phyloP scores from a whole-genome alignment of 306 rosid genomes.

The Astragalus membranaceus region DNA sequence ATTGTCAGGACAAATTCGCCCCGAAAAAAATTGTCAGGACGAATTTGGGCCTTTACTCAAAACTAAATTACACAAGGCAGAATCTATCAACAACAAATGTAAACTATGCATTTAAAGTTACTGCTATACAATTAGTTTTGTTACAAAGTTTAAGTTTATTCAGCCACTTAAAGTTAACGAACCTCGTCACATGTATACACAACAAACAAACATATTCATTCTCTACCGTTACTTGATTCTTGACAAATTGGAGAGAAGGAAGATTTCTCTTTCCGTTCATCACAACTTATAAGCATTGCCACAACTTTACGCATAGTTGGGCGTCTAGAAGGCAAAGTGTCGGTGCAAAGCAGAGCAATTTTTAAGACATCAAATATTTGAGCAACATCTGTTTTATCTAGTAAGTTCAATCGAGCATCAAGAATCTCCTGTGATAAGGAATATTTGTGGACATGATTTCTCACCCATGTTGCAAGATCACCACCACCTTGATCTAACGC shows the following conservation, averaged over 20 bases:
- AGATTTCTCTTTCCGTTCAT: constrained; percentile 25
- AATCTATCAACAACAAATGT: not conserved
- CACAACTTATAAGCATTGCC: constrained; percentile 54
- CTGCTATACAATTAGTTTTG: not conserved
- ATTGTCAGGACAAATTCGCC: too few relatives aligned
- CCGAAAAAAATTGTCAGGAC: too few relatives aligned
- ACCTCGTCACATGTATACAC: not conserved
- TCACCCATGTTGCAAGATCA: constrained; percentile 65
- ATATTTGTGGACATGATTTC: constrained; percentile 38
- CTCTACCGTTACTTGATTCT: not conserved
- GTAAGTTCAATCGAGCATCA: constrained; percentile 52
- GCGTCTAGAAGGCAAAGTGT: constrained; percentile 36
- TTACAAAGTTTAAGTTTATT: constrained; percentile 4
- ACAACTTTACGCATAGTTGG: constrained; percentile 64
- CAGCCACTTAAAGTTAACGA: not conserved
- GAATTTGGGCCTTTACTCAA: too few relatives aligned
- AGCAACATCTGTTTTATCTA: constrained; percentile 33
- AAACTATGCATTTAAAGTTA: not conserved
- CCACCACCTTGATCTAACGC: constrained; percentile 67
- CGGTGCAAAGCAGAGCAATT: constrained; percentile 61
- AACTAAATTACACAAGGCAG: not conserved
- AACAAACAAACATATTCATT: not conserved
- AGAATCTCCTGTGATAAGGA: constrained; percentile 47
- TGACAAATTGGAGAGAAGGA: constrained; percentile 22
- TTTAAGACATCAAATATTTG: constrained; percentile 52